Base-by-base conservation (phyloP, 164 flowering plant genomes). In the Magnolia kwangsiensis region DNA sequence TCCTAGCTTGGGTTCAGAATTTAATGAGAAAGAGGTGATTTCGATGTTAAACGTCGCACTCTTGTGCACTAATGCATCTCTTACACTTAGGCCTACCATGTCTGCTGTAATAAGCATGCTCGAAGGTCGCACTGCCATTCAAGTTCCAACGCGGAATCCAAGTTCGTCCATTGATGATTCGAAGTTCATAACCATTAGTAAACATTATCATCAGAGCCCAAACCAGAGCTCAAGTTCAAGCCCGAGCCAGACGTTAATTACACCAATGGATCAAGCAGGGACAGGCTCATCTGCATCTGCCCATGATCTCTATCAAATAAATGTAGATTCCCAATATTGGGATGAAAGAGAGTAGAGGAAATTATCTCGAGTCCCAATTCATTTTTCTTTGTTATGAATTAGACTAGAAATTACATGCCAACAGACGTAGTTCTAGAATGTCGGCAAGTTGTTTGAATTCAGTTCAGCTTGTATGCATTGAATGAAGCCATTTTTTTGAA, bases 41-140 rank as follows among this genome's bases (percentile, higher is more conserved):
- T 61, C 37, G 50, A 82, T 78, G 84, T 50, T 80, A 7, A 80
- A 77, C 55, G 80, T 83, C 14, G 79, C 83, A 5, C 77, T 83
- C 9, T 19, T 76, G 51, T 83, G 85, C 78, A 83, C 85, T 10
- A 83, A 76, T 27, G 77, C 81, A 59, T 74, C 83, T 37, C 78
- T 83, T 1, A 59, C 81, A 1, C 85, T 80, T 27, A 78, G 85
- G 64, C 85, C 85, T n/a, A 70, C 73, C 37, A 80, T 83, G 85
- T 80, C 85, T 19, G 49, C 66, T 24, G 85, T 80, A 4, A 81
- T 83, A n/a, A 80, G 79, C 81, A 80, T 83, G 83, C 81, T 80
- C 50, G 81, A 83, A 83, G 85, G 85, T 7, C 71, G 69, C 55
- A 74, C 75, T 31, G 65, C 19, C 5, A 18, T 78, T 55, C 78